Percentiles rank a stretch among this genome's conserved stretches.
Evolutionary conservation across 331 rosid species (phyloP).

Genomic region (Acacia concinna): DNA sequence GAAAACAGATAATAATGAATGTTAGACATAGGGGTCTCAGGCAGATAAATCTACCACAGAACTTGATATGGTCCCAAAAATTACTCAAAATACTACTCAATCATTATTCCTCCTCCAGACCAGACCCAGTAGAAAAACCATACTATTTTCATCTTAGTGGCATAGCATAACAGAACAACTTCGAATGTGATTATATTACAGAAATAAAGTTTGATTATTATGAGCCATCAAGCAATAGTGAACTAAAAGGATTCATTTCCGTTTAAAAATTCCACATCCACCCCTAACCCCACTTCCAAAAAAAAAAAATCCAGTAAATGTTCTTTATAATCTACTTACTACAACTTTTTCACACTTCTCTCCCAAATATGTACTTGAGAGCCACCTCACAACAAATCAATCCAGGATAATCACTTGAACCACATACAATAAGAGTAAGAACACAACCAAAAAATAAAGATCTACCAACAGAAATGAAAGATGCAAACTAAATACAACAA

Average conservation of each 20-base stretch:
- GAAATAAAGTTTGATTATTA: neutral
- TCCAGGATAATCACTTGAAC: neutral
- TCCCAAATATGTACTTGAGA: neutral
- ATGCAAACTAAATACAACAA: neutral
- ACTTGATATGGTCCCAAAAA: slow-evolving; percentile 6
- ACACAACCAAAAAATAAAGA: neutral
- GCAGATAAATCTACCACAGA: neutral
- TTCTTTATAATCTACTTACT: neutral
- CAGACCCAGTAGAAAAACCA: neutral
- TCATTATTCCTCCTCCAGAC: slow-evolving; percentile 8
- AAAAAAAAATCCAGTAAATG: neutral
- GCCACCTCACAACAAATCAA: neutral
- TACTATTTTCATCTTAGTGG: neutral
- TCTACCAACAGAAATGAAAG: slow-evolving; percentile 2
- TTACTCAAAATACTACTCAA: neutral
- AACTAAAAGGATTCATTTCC: slow-evolving; percentile 6
- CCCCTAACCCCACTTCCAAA: neutral
- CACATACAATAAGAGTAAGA: neutral
- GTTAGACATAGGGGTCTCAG: slow-evolving; percentile 34
- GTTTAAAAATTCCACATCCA: neutral
- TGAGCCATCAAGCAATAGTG: neutral
- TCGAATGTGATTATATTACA: neutral
- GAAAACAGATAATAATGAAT: slow-evolving; percentile 21
- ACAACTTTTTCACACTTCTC: neutral
- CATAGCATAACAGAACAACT: slow-evolving; percentile 3